Evolutionary conservation across 2,329 filamentous ascomycete genomes (phyloP), one percentile per base, ranked within the genome.

Genomic region (Verticillium nubilum): DNA sequence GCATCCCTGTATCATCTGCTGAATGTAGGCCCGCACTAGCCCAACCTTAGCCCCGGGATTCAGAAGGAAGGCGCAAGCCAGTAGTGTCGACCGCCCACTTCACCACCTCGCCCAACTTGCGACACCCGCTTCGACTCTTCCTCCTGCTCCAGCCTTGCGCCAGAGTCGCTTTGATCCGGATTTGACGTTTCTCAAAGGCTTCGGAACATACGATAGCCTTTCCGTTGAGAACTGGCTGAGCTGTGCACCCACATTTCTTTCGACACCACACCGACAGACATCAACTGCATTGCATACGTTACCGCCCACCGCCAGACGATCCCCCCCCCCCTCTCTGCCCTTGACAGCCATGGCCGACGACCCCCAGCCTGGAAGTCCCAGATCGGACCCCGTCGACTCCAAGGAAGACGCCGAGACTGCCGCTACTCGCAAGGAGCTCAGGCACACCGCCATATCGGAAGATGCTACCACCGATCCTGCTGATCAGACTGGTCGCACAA

Each of bases 331-430:
- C 17, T n/a, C 12, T 29, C 31, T 27, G 31, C 54, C 26, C 23
- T 27, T 26, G 9, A 23, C 50, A 61, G 72, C 65, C 70, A 81
- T 81, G 78, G 72, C 76, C 64, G 78, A 79, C 70, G 75, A 78
- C 61, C 67, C 69, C 59, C 75, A 72, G 68, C 72, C 71, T 66
- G 71, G 70, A 54, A 78, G 74, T 69, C 76, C 77, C 60, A 75
- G 72, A 62, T 67, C 67, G 28, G 70, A 73, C 56, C 67, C 67
- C 31, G 64, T 73, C 62, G 73, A 75, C 59, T 67, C 68, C 33
- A 79, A 76, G 58, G 86, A 88, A 66, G 86, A 88, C 70, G 81
- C 83, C 35, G 85, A 85, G 67, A 88, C 86, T 47, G 83, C 83
- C 60, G 85, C 85, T 57, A 78, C 86, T 35, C 81, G 86, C 62